These are phyloP conservation scores for Orbilia oligospora DNA, from an alignment of 2,329 filamentous ascomycete species.

Conservation along the genomic window DNA sequence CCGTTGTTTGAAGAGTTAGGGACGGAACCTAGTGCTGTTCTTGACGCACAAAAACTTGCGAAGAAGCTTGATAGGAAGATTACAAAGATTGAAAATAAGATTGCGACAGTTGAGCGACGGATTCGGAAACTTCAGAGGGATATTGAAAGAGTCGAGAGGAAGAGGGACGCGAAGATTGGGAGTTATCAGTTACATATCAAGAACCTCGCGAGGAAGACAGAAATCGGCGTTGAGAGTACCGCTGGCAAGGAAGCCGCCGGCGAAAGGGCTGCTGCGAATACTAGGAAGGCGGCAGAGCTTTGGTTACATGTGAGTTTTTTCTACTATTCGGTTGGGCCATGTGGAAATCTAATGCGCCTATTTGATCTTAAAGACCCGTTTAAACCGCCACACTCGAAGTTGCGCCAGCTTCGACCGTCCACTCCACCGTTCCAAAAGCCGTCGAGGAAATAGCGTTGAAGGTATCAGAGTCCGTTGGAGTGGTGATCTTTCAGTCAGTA, in stretches of 20 bases:
- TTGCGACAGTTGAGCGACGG: constrained; percentile 29
- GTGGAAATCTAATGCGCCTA: neutral
- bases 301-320: constrained; percentile 54
- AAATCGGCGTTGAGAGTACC: constrained; percentile 3
- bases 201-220: constrained; percentile 44
- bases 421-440: constrained; percentile 46
- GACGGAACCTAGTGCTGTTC: constrained; percentile 38
- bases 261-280: constrained; percentile 6
- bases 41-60: constrained; percentile 34
- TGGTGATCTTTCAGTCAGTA: constrained; percentile 47
- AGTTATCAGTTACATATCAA: constrained; percentile 33
- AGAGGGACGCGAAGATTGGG: constrained; percentile 35
- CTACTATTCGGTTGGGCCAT: neutral
- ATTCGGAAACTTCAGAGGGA: constrained; percentile 31
- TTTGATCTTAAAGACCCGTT: constrained; percentile 27
- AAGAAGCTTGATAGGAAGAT: constrained; percentile 36
- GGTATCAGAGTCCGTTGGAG: constrained; percentile 56
- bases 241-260: neutral
- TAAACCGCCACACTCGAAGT: constrained; percentile 47
- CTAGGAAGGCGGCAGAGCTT: constrained; percentile 53
- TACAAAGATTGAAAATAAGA: constrained; percentile 30
- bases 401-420: constrained; percentile 46
- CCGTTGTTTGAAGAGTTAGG: constrained; percentile 50
- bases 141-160: constrained; percentile 10
- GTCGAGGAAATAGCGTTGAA: constrained; percentile 22